Conservation (phyloP, 2,329 filamentous ascomycete genomes). For the Aspergillus sergii region DNA sequence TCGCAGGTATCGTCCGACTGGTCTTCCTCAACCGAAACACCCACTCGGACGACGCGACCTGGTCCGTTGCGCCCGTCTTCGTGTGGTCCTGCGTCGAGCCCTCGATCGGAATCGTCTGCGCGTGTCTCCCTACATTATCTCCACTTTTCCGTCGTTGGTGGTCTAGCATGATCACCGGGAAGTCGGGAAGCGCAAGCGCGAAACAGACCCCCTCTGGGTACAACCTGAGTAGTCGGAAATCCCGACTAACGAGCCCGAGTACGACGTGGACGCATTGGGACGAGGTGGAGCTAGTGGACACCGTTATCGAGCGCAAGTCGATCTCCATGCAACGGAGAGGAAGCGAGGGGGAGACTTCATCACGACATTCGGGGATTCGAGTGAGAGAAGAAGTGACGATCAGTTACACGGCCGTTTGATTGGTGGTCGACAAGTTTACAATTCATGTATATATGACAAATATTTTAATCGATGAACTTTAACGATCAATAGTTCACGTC, state of each 20-base stretch:
- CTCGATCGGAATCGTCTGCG: constrained; percentile 2
- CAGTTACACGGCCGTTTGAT: neutral
- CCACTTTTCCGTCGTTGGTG: constrained; percentile 6
- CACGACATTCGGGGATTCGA: neutral
- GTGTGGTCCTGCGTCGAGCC: constrained; percentile 8
- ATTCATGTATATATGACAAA: neutral
- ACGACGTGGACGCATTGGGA: neutral
- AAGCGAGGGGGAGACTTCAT: neutral
- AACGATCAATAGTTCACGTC: neutral
- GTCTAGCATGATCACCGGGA: neutral
- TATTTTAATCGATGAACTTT: neutral
- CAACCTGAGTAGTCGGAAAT: neutral
- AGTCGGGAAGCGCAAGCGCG: neutral
- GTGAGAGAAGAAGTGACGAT: neutral
- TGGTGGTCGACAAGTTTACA: neutral
- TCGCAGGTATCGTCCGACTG: constrained; percentile 5
- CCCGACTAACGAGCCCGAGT: neutral
- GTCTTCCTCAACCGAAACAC: neutral
- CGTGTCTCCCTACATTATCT: neutral
- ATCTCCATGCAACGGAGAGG: neutral
- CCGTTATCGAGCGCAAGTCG: neutral
- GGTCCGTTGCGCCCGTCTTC: constrained; percentile 2
- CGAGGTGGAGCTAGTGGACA: neutral
- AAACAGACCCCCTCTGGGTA: neutral
- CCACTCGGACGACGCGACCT: neutral